Percentiles rank a stretch among this genome's conserved stretches.
These are phyloP conservation scores for Fusarium luffae DNA, from an alignment of 2,329 filamentous ascomycete genomes.

Conservation along the genomic window DNA sequence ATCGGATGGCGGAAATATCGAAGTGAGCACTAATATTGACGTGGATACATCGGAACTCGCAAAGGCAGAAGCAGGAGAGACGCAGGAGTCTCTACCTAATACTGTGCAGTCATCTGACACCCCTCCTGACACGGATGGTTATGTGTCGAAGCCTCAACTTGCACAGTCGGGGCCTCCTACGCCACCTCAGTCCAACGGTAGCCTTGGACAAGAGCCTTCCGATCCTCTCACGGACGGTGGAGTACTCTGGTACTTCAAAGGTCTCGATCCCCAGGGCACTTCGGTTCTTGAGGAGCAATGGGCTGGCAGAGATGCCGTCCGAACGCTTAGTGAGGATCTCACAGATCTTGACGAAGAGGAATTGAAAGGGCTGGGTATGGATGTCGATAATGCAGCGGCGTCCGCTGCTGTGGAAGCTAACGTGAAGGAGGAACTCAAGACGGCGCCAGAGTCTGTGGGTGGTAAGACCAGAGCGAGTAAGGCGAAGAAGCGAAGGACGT, in stretches of 20 bases:
- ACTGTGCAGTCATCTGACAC: slow-evolving; percentile 52
- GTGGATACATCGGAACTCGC: slow-evolving; percentile 57
- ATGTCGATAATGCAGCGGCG: slow-evolving; percentile 58
- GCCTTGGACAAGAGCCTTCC: slow-evolving; percentile 59
- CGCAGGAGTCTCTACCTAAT: slow-evolving; percentile 40
- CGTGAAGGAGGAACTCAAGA: slow-evolving; percentile 37
- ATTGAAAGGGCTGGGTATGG: slow-evolving; percentile 74
- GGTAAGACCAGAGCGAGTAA: slow-evolving; percentile 47
- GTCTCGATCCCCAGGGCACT: slow-evolving; percentile 82
- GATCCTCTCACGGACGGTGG: slow-evolving; percentile 77
- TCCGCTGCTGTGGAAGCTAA: slow-evolving; percentile 45
- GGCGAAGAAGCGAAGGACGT: slow-evolving; percentile 51
- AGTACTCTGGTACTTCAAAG: slow-evolving; percentile 86
- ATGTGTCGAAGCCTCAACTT: slow-evolving; percentile 48
- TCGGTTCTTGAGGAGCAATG: slow-evolving; percentile 78
- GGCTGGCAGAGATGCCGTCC: slow-evolving; percentile 72
- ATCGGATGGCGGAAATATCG: slow-evolving; percentile 56
- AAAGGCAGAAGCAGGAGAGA: slow-evolving; percentile 45
- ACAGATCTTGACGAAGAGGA: slow-evolving; percentile 94
- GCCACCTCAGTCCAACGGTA: slow-evolving; percentile 73
- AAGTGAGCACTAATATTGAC: slow-evolving; percentile 59
- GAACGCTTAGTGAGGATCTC: slow-evolving; percentile 82
- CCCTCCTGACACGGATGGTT: slow-evolving; percentile 62
- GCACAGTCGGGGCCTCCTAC: slow-evolving; percentile 66
- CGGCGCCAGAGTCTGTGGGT: slow-evolving; percentile 31